These are phyloP conservation scores for Deinandra increscens DNA, from an alignment of 129 eudicot genomes.

Conservation along the genomic window DNA sequence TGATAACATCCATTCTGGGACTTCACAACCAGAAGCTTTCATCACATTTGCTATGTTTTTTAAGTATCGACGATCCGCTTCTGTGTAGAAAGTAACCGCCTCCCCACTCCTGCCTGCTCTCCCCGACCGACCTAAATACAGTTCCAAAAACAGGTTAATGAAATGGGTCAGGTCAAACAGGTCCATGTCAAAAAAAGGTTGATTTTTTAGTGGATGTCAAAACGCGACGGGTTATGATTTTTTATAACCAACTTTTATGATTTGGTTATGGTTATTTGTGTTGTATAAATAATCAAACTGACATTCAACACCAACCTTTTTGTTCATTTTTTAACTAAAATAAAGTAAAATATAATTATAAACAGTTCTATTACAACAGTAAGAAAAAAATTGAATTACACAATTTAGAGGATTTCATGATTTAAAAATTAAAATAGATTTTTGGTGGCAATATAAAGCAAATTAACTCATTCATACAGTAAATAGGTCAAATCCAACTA, in stretches of 20 bases:
- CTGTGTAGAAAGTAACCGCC: constrained; percentile 89
- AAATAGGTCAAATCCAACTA: neutral
- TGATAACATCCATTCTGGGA: constrained; percentile 75
- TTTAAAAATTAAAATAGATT: no score
- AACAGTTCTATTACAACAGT: no score
- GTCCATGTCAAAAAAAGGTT: neutral
- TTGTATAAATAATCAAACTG: no score
- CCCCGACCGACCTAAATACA: constrained; percentile 73
- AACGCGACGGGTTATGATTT: neutral
- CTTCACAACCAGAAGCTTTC: constrained; percentile 81
- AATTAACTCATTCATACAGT: neutral
- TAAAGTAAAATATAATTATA: no score
- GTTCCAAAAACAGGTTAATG: neutral
- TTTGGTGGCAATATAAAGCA: no score
- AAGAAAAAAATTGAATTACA: no score
- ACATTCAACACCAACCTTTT: no score
- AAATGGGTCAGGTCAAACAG: neutral
- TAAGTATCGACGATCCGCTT: constrained; percentile 69
- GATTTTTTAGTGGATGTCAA: neutral
- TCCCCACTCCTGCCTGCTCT: constrained; percentile 96
- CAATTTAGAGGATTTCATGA: no score
- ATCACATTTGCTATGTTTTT: constrained; percentile 85
- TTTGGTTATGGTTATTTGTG: neutral
- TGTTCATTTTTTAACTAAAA: no score
- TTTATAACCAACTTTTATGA: no score